phyloP scores from a whole-genome alignment of 176 grass and related monocot species.

The Cenchrus fungigraminus region DNA sequence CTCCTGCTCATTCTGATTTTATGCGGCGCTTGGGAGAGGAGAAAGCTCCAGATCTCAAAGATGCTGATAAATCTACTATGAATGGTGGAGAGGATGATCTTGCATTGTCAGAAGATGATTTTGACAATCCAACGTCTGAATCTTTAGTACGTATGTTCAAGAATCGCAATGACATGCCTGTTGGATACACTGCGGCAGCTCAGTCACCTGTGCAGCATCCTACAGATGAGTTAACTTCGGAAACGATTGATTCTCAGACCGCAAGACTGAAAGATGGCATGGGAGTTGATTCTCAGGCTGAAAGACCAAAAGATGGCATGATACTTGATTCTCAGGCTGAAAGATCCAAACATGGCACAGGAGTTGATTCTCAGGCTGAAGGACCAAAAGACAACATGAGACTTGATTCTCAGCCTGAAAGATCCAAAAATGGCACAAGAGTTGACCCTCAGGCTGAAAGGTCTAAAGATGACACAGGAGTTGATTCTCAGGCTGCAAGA shows the following conservation, averaged over 20 bases:
- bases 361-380: constrained; percentile 29
- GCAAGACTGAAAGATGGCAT: constrained; percentile 44
- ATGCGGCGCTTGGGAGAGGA: constrained; percentile 48
- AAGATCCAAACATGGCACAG: background rate
- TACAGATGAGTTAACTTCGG: constrained; percentile 39
- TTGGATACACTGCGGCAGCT: constrained; percentile 46
- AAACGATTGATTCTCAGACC: constrained; percentile 32
- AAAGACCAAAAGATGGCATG: constrained; percentile 40
- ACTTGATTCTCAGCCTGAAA: constrained; percentile 36
- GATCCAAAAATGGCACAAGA: background rate
- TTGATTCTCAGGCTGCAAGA: constrained; percentile 30
- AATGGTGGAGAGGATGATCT: constrained; percentile 71
- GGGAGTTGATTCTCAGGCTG: constrained; percentile 17
- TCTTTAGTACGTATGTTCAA: constrained; percentile 76
- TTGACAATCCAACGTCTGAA: constrained; percentile 81
- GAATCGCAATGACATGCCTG: constrained; percentile 66
- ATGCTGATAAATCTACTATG: constrained; percentile 54
- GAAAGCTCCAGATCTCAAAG: constrained; percentile 63
- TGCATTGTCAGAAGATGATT: constrained; percentile 83
- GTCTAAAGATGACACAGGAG: background rate
- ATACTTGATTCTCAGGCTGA: constrained; percentile 33
- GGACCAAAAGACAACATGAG: constrained; percentile 34
- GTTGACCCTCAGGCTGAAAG: constrained; percentile 33
- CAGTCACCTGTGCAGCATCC: constrained; percentile 44
- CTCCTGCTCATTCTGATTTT: constrained; percentile 54